These are phyloP conservation scores for Verticillium nubilum DNA, from an alignment of 2,329 filamentous ascomycete genomes.

Conservation along the genomic window DNA sequence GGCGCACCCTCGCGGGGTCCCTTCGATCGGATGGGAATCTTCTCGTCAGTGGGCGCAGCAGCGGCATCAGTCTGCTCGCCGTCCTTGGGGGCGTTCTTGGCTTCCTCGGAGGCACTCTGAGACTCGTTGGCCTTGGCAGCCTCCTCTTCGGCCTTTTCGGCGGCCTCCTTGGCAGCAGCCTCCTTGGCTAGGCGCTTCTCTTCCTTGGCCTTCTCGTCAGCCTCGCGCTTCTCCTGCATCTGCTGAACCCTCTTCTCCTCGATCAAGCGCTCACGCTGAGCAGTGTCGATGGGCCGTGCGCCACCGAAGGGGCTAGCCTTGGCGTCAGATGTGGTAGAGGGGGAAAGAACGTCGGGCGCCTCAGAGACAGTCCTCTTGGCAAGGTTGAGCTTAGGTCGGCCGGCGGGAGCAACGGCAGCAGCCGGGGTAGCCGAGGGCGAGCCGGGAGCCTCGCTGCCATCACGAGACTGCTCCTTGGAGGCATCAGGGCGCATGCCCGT, in stretches of 20 bases:
- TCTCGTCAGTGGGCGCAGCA: slow-evolving; percentile 39
- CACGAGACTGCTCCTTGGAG: slow-evolving; percentile 57
- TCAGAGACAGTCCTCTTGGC: slow-evolving; percentile 88
- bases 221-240: slow-evolving; percentile 77
- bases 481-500: slow-evolving; percentile 82
- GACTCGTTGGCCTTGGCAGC: slow-evolving; percentile 17
- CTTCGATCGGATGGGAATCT: slow-evolving; percentile 31
- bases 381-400: slow-evolving; percentile 80
- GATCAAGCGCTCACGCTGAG: slow-evolving; percentile 79
- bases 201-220: slow-evolving; percentile 80
- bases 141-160: slow-evolving; percentile 34
- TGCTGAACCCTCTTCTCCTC: slow-evolving; percentile 78
- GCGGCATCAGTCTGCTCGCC: slow-evolving; percentile 15
- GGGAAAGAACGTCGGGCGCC: slow-evolving; percentile 42
- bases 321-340: slow-evolving; percentile 54
- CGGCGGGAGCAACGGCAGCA: slow-evolving; percentile 42
- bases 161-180: slow-evolving; percentile 54
- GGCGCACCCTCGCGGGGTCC: slow-evolving; percentile 34
- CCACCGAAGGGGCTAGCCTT: slow-evolving; percentile 94
- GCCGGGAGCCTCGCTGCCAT: slow-evolving; percentile 70
- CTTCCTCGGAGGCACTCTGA: slow-evolving; percentile 19
- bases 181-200: slow-evolving; percentile 63
- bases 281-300: slow-evolving; percentile 89
- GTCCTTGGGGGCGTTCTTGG: slow-evolving; percentile 18
- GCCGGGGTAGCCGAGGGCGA: slow-evolving; percentile 52